Conservation (phyloP, 2,329 filamentous ascomycete species). For the Fusarium pseudoanthophilum region DNA sequence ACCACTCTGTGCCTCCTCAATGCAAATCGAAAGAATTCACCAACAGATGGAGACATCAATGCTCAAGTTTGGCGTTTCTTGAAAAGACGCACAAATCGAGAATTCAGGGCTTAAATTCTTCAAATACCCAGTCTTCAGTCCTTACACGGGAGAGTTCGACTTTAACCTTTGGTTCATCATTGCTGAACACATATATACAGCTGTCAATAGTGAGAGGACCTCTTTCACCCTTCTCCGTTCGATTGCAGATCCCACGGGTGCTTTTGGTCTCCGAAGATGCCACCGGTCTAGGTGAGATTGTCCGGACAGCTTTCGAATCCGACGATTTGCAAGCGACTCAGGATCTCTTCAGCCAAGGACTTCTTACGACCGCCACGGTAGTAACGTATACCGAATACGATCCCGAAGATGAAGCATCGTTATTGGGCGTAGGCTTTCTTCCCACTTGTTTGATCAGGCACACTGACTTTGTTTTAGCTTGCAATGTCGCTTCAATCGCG, state of each 20-base stretch:
- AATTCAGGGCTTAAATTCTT: not conserved
- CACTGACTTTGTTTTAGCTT: not conserved
- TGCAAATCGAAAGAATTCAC: rapidly evolving
- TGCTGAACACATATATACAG: not conserved
- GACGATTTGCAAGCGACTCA: not conserved
- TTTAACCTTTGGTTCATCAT: not conserved
- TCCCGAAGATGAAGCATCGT: rapidly evolving
- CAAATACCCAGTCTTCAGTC: not conserved
- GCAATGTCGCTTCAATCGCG: rapidly evolving
- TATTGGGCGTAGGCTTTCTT: not conserved
- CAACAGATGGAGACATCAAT: not conserved
- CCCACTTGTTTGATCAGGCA: too few species aligned
- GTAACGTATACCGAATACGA: rapidly evolving
- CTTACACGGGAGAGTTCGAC: not conserved
- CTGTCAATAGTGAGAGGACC: not conserved
- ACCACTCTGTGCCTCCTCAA: too few species aligned
- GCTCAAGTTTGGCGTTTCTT: not conserved
- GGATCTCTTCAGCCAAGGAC: not conserved
- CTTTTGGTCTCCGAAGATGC: not conserved
- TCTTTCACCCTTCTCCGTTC: rapidly evolving
- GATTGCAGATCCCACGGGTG: rapidly evolving
- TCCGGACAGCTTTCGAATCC: not conserved
- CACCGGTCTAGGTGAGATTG: rapidly evolving
- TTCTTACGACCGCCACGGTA: rapidly evolving
- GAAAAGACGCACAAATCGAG: not conserved